phyloP scores from a whole-genome alignment of 805 yeast genomes.

The Candida pini region DNA sequence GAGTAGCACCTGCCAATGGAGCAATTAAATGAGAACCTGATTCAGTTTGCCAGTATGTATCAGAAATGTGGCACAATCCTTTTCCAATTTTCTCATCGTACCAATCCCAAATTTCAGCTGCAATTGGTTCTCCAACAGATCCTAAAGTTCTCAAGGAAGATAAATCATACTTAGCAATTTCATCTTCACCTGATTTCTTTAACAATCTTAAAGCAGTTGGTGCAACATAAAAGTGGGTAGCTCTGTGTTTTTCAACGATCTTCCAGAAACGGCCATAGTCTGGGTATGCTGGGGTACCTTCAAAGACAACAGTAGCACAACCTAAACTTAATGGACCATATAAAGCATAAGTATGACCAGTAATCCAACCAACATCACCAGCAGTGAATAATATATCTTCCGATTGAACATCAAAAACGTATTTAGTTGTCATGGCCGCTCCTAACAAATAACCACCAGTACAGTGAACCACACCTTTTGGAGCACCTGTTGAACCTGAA shows the following conservation, averaged over 20 bases:
- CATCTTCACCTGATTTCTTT: conserved; percentile 67
- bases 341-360: conserved; percentile 80
- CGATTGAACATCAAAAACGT: conserved; percentile 69
- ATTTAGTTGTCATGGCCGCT: conserved; percentile 68
- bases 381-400: conserved; percentile 78
- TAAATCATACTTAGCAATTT: conserved; percentile 56
- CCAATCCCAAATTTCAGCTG: conserved; percentile 88
- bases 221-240: conserved; percentile 77
- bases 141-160: conserved; percentile 65
- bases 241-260: conserved; percentile 64
- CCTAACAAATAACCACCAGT: conserved; percentile 77
- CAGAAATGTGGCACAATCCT: conserved; percentile 65
- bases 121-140: conserved; percentile 83
- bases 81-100: conserved; percentile 68
- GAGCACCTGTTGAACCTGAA: conserved; percentile 85
- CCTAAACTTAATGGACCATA: conserved; percentile 78
- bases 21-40: conserved; percentile 76
- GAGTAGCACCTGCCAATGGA: conserved; percentile 71
- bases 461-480: conserved; percentile 79
- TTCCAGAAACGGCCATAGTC: conserved; percentile 76
- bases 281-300: conserved; percentile 86
- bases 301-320: conserved; percentile 74
- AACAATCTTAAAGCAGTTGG: conserved; percentile 77
- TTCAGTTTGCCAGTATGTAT: conserved; percentile 90
- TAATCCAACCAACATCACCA: conserved; percentile 90